Percentiles rank a stretch among this genome's conserved stretches.
Evolutionary conservation across 2,329 filamentous ascomycete genomes (phyloP).

Genomic region (Aureobasidium sp.): DNA sequence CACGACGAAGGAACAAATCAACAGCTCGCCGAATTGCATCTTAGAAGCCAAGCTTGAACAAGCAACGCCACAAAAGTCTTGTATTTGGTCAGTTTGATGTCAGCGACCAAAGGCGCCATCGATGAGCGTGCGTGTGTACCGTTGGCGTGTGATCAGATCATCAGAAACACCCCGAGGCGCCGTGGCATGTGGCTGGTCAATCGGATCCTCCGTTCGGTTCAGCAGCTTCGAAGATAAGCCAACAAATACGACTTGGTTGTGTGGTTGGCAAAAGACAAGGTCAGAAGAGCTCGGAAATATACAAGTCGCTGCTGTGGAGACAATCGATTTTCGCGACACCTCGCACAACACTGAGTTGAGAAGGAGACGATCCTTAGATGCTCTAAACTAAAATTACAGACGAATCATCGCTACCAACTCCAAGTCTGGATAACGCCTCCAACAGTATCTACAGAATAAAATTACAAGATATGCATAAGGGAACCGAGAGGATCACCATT

Average conservation of each 20-base stretch:
- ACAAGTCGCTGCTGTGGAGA: background rate
- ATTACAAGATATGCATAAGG: background rate
- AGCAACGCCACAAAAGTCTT: constrained; percentile 2
- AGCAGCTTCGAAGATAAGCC: background rate
- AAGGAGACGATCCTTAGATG: background rate
- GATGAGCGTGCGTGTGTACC: background rate
- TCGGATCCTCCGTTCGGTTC: background rate
- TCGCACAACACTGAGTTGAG: background rate
- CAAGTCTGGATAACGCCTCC: background rate
- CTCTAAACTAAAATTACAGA: background rate
- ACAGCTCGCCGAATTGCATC: background rate
- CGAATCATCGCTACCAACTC: background rate
- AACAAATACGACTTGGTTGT: too few species aligned
- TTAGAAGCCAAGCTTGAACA: background rate
- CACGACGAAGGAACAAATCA: background rate
- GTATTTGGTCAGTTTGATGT: background rate
- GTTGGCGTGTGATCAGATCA: background rate
- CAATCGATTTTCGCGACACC: background rate
- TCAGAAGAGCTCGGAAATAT: background rate
- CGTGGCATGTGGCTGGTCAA: background rate
- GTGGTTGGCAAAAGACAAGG: background rate
- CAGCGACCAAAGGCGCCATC: background rate
- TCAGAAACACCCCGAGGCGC: background rate
- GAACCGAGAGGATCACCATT: background rate
- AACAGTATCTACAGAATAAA: background rate